phyloP scores from a whole-genome alignment of 1,284 basidiomycete genomes.

The Dichomitus squalens region DNA sequence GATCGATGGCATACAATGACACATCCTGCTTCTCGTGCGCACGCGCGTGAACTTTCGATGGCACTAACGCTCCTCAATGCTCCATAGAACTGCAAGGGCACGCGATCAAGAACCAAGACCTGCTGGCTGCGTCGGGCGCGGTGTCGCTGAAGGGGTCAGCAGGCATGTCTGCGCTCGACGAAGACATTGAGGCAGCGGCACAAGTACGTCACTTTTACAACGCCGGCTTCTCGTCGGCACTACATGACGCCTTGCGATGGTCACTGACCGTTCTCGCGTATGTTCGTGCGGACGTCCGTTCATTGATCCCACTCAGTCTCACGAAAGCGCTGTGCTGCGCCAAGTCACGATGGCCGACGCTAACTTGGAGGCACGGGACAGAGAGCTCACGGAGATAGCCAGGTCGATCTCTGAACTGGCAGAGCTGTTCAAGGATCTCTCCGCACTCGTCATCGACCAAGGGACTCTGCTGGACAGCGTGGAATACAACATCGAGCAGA shows the following conservation, averaged over 20 bases:
- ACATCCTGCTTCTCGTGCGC: neutral
- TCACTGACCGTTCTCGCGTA: neutral
- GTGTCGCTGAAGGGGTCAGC: slow-evolving; percentile 82
- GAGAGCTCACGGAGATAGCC: slow-evolving; percentile 90
- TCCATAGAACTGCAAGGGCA: slow-evolving; percentile 85
- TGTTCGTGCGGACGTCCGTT: slow-evolving; percentile 11
- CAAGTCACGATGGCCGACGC: slow-evolving; percentile 44
- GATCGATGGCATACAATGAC: slow-evolving; percentile 21
- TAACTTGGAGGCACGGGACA: slow-evolving; percentile 68
- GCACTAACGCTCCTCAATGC: neutral
- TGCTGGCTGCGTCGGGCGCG: slow-evolving; percentile 83
- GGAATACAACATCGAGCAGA: slow-evolving; percentile 97
- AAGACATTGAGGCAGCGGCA: slow-evolving; percentile 79
- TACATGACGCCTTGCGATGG: slow-evolving; percentile 14
- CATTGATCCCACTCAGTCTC: slow-evolving; percentile 27
- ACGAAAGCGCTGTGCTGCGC: slow-evolving; percentile 39
- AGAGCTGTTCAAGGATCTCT: slow-evolving; percentile 95
- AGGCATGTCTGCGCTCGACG: slow-evolving; percentile 79
- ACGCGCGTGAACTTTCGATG: neutral
- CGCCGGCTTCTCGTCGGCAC: slow-evolving; percentile 28
- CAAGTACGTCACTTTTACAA: slow-evolving; percentile 48
- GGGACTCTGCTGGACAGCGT: slow-evolving; percentile 95
- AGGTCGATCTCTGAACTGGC: slow-evolving; percentile 90
- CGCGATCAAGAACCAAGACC: slow-evolving; percentile 92
- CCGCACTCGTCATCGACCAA: slow-evolving; percentile 94